Conservation (phyloP, 768 basidiomycete genomes). For the Lactifluus piperatus region DNA sequence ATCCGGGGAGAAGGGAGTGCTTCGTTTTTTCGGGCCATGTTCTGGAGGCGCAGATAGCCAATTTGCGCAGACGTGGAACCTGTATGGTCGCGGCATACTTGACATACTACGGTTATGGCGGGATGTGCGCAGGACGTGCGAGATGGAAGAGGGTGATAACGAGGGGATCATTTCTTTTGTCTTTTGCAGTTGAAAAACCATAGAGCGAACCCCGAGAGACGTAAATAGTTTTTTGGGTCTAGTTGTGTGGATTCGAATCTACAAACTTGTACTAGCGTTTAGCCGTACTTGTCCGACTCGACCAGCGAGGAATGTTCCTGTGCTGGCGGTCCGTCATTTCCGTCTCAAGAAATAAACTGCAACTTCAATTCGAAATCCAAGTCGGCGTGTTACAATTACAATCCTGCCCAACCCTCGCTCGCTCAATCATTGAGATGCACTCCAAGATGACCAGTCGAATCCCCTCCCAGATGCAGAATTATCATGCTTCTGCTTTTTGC, state of each 20-base stretch:
- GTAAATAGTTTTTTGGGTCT: background rate
- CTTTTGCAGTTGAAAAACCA: background rate
- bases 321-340: background rate
- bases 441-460: slow-evolving; percentile 4
- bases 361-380: too few relatives aligned
- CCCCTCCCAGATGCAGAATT: background rate
- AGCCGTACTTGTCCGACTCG: too few relatives aligned
- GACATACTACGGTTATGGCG: slow-evolving; percentile 21
- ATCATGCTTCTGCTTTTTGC: background rate
- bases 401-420: background rate
- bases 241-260: background rate
- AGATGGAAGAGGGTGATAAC: background rate
- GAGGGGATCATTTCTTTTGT: background rate
- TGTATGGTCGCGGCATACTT: slow-evolving; percentile 42
- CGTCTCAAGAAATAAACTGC: background rate
- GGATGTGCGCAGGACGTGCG: background rate
- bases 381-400: too few relatives aligned
- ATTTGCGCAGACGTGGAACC: slow-evolving; percentile 67
- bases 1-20: slow-evolving; percentile 49
- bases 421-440: background rate
- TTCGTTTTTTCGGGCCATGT: slow-evolving; percentile 27
- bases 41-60: slow-evolving; percentile 65
- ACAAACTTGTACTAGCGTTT: background rate
- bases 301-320: background rate
- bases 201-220: background rate